Evolutionary conservation across 73 alveolate species (phyloP).

Genomic region (Tetrahymena elliotti): DNA sequence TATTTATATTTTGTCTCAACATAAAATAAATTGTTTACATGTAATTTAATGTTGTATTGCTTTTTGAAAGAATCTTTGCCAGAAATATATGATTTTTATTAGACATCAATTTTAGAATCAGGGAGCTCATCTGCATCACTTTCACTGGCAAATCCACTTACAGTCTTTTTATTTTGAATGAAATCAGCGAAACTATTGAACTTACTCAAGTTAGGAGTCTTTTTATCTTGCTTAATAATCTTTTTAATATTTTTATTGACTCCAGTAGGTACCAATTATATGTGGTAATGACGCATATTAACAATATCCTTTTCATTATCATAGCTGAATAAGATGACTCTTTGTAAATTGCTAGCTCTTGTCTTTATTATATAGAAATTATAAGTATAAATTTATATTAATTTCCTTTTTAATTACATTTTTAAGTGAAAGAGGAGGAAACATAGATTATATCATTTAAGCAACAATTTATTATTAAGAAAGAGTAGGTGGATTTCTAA

Average conservation of each 20-base stretch:
- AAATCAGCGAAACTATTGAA: conserved; percentile 64
- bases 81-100: not conserved
- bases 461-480: conserved; percentile 21
- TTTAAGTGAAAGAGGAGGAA: conserved; percentile 27
- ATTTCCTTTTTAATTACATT: conserved; percentile 2
- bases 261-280: conserved; percentile 50
- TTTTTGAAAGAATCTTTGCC: not conserved
- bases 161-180: conserved; percentile 42
- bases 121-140: conserved; percentile 58
- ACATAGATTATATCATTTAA: conserved; percentile 26
- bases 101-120: not conserved
- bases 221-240: conserved; percentile 50
- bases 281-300: conserved; percentile 69
- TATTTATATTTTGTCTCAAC: not conserved
- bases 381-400: not conserved
- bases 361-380: not conserved
- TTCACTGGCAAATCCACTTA: conserved; percentile 46
- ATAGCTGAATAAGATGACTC: conserved; percentile 61
- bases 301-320: conserved; percentile 46
- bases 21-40: not conserved
- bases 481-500: conserved; percentile 15
- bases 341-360: conserved; percentile 54
- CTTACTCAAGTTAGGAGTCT: conserved; percentile 62
- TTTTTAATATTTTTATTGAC: conserved; percentile 63
- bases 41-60: not conserved